Percentiles rank a stretch among this genome's conserved stretches.
Conservation (phyloP, 2,329 filamentous ascomycete genomes). For the Dendryphion nanum region DNA sequence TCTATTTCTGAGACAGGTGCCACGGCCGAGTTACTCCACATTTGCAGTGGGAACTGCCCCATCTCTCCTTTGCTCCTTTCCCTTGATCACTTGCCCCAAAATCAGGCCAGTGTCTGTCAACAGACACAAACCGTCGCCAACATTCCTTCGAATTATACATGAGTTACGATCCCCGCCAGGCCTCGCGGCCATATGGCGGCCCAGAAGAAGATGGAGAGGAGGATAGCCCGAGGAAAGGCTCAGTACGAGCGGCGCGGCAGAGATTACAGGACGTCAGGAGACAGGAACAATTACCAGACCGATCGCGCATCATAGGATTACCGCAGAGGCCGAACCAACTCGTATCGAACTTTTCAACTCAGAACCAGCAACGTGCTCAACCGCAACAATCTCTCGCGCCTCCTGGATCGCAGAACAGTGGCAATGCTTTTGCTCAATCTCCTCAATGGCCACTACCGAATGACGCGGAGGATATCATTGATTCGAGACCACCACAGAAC, state of each 20-base stretch:
- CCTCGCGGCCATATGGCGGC: slow-evolving; percentile 31
- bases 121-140: slow-evolving; percentile 29
- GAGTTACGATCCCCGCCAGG: slow-evolving; percentile 37
- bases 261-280: slow-evolving; percentile 29
- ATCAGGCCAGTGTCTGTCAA: slow-evolving; percentile 30
- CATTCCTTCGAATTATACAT: slow-evolving; percentile 31
- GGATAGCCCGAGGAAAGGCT: slow-evolving; percentile 26
- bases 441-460: slow-evolving; percentile 50
- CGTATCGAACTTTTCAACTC: slow-evolving; percentile 21
- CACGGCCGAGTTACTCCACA: slow-evolving; percentile 12
- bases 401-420: slow-evolving; percentile 13
- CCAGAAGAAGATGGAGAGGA: slow-evolving; percentile 21
- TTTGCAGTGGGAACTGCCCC: slow-evolving; percentile 7
- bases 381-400: slow-evolving; percentile 14
- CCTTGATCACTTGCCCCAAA: slow-evolving; percentile 6
- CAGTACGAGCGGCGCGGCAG: slow-evolving; percentile 37
- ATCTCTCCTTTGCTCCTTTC: slow-evolving; percentile 1
- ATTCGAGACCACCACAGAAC: slow-evolving; percentile 22
- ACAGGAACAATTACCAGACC: slow-evolving; percentile 29
- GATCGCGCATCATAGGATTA: slow-evolving; percentile 34
- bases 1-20: slow-evolving; percentile 15
- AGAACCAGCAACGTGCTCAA: slow-evolving; percentile 9
- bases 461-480: slow-evolving; percentile 23
- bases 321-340: slow-evolving; percentile 36
- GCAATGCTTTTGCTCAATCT: slow-evolving; percentile 28